Evolutionary conservation across 768 basidiomycete species (phyloP).

Genomic region (Pulveroboletus sp.): DNA sequence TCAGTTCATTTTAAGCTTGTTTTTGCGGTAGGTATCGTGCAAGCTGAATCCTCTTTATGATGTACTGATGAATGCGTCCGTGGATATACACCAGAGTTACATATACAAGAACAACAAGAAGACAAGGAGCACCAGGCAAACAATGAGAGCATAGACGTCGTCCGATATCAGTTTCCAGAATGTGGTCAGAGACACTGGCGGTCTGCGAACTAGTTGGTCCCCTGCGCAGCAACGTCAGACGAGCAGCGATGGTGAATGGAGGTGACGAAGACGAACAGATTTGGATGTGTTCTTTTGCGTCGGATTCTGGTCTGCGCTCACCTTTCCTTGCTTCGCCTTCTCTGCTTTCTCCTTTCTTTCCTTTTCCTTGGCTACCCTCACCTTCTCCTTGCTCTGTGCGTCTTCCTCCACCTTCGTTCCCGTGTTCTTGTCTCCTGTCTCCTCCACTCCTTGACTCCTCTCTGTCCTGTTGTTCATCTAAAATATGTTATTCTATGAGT

Average conservation of each 20-base stretch:
- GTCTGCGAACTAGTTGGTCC: not conserved
- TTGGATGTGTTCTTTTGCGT: not conserved
- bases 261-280: slow-evolving; percentile 5
- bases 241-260: not conserved
- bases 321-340: not conserved
- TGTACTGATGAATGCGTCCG: too few relatives aligned
- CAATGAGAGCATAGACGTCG: too few relatives aligned
- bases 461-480: not conserved
- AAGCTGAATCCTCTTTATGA: too few relatives aligned
- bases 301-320: too few relatives aligned
- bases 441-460: not conserved
- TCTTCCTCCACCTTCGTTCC: not conserved
- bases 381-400: not conserved
- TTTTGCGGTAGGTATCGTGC: too few relatives aligned
- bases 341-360: not conserved
- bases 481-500: not conserved
- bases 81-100: too few relatives aligned
- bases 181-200: not conserved
- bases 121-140: too few relatives aligned
- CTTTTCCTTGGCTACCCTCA: not conserved
- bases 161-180: not conserved
- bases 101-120: too few relatives aligned
- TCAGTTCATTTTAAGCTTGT: too few relatives aligned
- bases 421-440: not conserved
- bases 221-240: slow-evolving; percentile 6